Evolutionary conservation across 2,329 filamentous ascomycete genomes (phyloP), one percentile per base, ranked within the genome.

Genomic region (Leptographium wingfieldii): DNA sequence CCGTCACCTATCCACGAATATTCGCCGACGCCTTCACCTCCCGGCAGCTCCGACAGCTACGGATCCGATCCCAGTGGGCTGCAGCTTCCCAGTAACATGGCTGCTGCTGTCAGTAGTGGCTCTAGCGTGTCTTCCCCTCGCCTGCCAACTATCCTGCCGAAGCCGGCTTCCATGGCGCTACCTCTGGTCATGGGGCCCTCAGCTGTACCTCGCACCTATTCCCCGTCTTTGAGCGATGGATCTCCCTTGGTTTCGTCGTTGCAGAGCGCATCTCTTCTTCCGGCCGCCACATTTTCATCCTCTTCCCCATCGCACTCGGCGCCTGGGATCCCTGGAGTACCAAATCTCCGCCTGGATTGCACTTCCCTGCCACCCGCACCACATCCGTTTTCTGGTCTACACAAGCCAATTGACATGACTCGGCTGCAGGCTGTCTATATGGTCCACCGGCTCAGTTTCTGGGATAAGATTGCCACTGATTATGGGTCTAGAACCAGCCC

Each of bases 341-440:
- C 72, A 59, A 67, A 67, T 58, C 73, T 84, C 57, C 81, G 79
- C 22, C 80, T 88, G 25, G 84, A 88, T 68, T 86, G 82, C 68
- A 75, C 75, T 6, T 72, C 69, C 33, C 71, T 75, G 27, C 76
- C 76, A 12, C 70, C 69, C 4, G 73, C 72, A 29, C 65, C 68
- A 64, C 66, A 71, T 61, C 63, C 63, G 11, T 60, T 63, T 53
- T 71, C 71, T 63, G 68, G 68, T 16, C 67, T 72, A 54, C 65
- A 71, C 64, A 69, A 75, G 62, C 75, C 78, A 63, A 77, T 87
- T 63, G 84, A 89, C 70, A 78, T 84, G 67, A 75, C 79, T 33
- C 85, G 86, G 55, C 83, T 92, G 29, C 80, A 83, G 55, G 77
- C 80, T 62, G 81, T 91, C 65, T 92, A 92, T 71, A 80, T 84